phyloP scores from a whole-genome alignment of 177 flowering plant genomes.

The Vitis hybrid region DNA sequence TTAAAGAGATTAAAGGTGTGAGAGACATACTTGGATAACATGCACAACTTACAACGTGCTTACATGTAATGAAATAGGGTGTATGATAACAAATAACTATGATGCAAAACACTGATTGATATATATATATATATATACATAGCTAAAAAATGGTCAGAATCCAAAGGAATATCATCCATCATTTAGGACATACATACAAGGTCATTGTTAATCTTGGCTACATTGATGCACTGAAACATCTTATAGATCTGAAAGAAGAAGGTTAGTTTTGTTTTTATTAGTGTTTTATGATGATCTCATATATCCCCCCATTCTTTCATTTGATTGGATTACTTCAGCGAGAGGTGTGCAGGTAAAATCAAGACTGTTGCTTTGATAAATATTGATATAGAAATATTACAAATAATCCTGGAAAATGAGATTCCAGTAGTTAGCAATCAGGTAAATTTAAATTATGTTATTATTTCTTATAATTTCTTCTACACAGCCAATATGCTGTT shows the following conservation, averaged over 20 bases:
- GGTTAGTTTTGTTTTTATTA: slow-evolving; percentile 37
- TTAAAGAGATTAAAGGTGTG: too few relatives aligned
- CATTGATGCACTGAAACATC: slow-evolving; percentile 96
- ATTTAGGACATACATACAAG: too few relatives aligned
- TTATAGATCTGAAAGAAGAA: slow-evolving; percentile 92
- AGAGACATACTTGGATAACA: too few relatives aligned
- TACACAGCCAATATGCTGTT: background rate
- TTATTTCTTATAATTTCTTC: background rate
- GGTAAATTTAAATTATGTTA: slow-evolving; percentile 32
- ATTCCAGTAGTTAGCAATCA: slow-evolving; percentile 96
- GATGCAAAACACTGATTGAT: too few relatives aligned
- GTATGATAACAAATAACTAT: too few relatives aligned
- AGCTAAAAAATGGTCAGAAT: too few relatives aligned
- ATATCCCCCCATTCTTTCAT: slow-evolving; percentile 14
- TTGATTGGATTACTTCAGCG: slow-evolving; percentile 21
- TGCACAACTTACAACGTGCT: too few relatives aligned
- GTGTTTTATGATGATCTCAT: background rate
- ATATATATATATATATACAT: too few relatives aligned
- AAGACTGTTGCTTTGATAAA: slow-evolving; percentile 94
- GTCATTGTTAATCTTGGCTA: slow-evolving; percentile 43
- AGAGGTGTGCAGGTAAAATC: slow-evolving; percentile 75
- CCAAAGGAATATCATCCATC: too few relatives aligned
- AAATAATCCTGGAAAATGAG: slow-evolving; percentile 78
- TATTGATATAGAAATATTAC: slow-evolving; percentile 88
- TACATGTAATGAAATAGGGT: too few relatives aligned